Evolutionary conservation across 2,329 filamentous ascomycete species (phyloP), one percentile per base, ranked within the genome.

Genomic region (Clonostachys rosea): DNA sequence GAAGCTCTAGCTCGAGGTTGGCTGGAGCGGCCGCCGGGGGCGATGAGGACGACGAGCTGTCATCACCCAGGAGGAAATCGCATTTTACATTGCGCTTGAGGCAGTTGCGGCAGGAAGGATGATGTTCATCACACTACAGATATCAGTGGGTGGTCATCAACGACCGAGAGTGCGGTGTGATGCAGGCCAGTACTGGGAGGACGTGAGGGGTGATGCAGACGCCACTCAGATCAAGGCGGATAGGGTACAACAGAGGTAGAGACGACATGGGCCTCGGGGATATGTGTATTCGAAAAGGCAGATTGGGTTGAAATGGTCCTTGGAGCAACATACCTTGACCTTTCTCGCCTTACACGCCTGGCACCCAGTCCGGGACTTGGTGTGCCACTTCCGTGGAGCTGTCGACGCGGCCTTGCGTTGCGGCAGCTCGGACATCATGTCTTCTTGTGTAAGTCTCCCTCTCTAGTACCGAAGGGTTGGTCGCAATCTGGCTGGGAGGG

Each of bases 1-100:
- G 55, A 5, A 71, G 56, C 47, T 71, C 67, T n/a, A 70, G 52
- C 44, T 69, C 66, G 12, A 58, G 42, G 40, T 14, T 18, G 14
- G 40, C 40, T 14, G 34, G 46, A 35, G 33, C 34, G 40, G 18
- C 18, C 17, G 17, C n/a, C 37, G n/a, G 12, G 37, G 17, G 30
- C 51, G 16, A 52, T 30, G 24, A 30, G 9, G 24, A 30, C 36
- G 51, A n/a, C 36, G 36, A 39, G 14, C 14, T n/a, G 36, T 18
- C 17, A 18, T 39, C 36, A n/a, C 17, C 14, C 11, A n/a, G 36
- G 36, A 39, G 36, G 49, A 59, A 59, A 50, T 57, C 56, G 49
- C 58, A 60, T 16, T 49, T 47, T n/a, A 55, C 55, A n/a, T 54
- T 55, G 46, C 58, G 57, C 41, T 56, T 60, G 49, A 56, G 52